phyloP scores from a whole-genome alignment of 148 eudicot species.

The Rheum nobile region DNA sequence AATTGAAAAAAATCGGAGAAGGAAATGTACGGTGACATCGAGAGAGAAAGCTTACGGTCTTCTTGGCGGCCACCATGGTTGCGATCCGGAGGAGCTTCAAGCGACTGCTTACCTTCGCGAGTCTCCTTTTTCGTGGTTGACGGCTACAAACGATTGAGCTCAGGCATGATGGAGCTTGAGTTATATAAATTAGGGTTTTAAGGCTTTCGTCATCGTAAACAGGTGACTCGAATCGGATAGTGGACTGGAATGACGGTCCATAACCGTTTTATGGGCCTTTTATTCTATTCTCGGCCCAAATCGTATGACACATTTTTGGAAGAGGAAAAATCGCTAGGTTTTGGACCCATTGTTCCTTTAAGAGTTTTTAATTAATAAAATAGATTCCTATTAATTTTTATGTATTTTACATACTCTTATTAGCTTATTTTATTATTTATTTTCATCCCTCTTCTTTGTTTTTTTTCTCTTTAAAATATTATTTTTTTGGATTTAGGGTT shows the following conservation, averaged over 20 bases:
- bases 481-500: too few relatives aligned
- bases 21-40: not conserved
- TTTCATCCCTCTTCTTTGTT: too few relatives aligned
- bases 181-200: constrained; percentile 8
- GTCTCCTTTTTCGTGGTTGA: not conserved
- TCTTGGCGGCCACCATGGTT: constrained; percentile 44
- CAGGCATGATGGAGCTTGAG: not conserved
- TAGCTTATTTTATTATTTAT: too few relatives aligned
- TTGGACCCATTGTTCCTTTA: too few relatives aligned
- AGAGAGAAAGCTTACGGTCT: constrained; percentile 25
- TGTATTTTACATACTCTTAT: too few relatives aligned
- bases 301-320: not conserved
- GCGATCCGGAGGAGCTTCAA: constrained; percentile 10
- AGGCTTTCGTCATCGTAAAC: not conserved
- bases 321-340: too few relatives aligned
- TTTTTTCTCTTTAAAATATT: too few relatives aligned
- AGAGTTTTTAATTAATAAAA: too few relatives aligned
- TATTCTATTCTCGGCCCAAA: not conserved
- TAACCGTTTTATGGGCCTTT: not conserved
- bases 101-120: constrained; percentile 6
- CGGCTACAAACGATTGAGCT: constrained; percentile 6
- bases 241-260: not conserved
- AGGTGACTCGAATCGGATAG: not conserved
- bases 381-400: too few relatives aligned
- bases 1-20: not conserved